Percentiles rank a stretch among this genome's conserved stretches.
Conservation (phyloP, 495 filamentous ascomycete genomes). For the Annulohypoxylon maeteangense region DNA sequence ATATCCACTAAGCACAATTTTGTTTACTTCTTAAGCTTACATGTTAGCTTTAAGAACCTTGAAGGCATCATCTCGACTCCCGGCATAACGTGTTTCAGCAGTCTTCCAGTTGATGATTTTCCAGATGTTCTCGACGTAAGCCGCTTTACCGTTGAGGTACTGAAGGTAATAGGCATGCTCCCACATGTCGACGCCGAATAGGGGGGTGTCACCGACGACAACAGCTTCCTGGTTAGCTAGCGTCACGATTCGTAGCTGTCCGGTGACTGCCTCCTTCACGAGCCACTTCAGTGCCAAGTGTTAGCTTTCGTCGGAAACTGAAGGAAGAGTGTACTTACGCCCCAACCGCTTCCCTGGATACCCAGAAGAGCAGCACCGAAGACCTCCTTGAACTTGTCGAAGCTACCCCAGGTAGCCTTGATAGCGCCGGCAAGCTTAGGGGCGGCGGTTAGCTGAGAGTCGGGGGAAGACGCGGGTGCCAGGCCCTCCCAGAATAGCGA, state of each 20-base stretch:
- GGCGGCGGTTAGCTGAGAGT: conserved; percentile 63
- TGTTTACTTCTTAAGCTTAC: conserved; percentile 23
- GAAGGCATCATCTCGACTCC: conserved; percentile 51
- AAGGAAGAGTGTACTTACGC: conserved; percentile 44
- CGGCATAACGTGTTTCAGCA: conserved; percentile 81
- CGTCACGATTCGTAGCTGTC: conserved; percentile 76
- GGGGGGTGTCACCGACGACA: conserved; percentile 82
- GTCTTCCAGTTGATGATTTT: conserved; percentile 98
- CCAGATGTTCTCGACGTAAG: conserved; percentile 97
- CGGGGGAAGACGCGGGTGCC: conserved; percentile 66
- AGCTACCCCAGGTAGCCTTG: conserved; percentile 69
- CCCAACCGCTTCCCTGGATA: conserved; percentile 74
- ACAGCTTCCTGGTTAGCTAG: conserved; percentile 96
- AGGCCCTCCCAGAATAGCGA: conserved; percentile 94
- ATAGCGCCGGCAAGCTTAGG: conserved; percentile 72
- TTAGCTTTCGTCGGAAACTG: conserved; percentile 8
- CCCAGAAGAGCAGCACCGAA: conserved; percentile 75
- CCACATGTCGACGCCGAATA: conserved; percentile 97
- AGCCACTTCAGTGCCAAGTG: conserved; percentile 65
- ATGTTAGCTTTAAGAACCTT: conserved; percentile 49
- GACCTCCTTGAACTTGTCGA: conserved; percentile 78
- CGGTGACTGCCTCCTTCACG: conserved; percentile 84
- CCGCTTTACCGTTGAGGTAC: conserved; percentile 98
- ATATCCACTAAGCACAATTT: not conserved
- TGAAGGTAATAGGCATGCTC: conserved; percentile 80